phyloP scores from a whole-genome alignment of 805 yeast genomes.

The Yarrowia osloensis region DNA sequence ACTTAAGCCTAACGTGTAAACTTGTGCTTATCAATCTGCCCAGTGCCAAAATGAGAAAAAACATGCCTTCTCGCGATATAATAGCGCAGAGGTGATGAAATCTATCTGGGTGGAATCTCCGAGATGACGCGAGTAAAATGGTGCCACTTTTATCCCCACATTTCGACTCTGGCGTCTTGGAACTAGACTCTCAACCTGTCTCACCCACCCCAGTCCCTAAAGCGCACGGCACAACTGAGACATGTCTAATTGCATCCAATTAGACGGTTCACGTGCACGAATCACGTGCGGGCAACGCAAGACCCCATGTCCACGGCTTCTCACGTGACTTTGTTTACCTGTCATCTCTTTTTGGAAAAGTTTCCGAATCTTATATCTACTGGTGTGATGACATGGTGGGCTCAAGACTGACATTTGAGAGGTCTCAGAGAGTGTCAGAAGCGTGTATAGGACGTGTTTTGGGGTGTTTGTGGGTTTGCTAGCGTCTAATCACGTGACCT shows the following conservation, averaged over 20 bases:
- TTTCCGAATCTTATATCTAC: neutral
- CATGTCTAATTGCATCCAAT: neutral
- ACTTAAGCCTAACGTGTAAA: too few relatives aligned
- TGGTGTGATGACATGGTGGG: slow-evolving; percentile 12
- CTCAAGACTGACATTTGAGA: neutral
- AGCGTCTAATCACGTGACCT: neutral
- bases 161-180: neutral
- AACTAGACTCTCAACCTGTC: neutral
- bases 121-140: neutral
- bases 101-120: neutral
- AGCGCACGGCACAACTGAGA: too few relatives aligned
- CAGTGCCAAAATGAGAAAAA: too few relatives aligned
- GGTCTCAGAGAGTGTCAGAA: neutral
- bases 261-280: neutral
- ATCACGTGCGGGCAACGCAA: neutral
- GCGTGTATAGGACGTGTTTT: neutral
- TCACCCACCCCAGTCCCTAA: neutral
- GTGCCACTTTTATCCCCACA: neutral
- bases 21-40: too few relatives aligned
- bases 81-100: neutral
- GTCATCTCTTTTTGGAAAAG: neutral
- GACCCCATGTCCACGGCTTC: too few relatives aligned
- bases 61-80: too few relatives aligned
- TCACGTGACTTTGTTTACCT: slow-evolving; percentile 19
- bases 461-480: neutral